phyloP scores from a whole-genome alignment of 179 eudicot species.

The Drosera spatulata region DNA sequence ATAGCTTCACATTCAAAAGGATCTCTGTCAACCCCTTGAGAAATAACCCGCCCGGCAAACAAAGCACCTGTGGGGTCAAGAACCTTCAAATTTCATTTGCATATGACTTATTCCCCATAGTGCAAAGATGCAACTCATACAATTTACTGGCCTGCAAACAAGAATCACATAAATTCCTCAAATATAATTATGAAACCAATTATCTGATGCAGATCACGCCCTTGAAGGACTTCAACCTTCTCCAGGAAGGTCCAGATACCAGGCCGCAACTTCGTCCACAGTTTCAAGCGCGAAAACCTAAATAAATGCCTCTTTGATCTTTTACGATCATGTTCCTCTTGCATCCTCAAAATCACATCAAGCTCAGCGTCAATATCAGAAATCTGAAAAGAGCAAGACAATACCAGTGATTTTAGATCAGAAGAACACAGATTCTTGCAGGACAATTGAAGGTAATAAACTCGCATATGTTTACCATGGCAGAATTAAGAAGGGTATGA shows the following conservation, averaged over 20 bases:
- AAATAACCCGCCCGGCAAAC: conserved; percentile 93
- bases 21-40: conserved; percentile 96
- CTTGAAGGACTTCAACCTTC: conserved; percentile 36
- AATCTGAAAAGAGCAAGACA: conserved; percentile 38
- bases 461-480: conserved; percentile 46
- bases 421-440: too few species aligned
- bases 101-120: conserved; percentile 95
- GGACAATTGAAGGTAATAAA: too few species aligned
- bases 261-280: conserved; percentile 99
- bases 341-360: conserved; percentile 87
- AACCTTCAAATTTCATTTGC: conserved; percentile 98
- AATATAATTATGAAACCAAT: neutral
- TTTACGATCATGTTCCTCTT: conserved; percentile 93
- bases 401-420: neutral
- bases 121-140: conserved; percentile 84
- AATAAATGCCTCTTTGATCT: conserved; percentile 78
- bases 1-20: conserved; percentile 64
- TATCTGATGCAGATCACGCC: neutral
- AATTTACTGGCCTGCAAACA: conserved; percentile 76
- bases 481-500: conserved; percentile 97
- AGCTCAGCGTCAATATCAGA: conserved; percentile 75
- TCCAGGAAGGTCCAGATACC: conserved; percentile 98
- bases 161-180: neutral
- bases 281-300: conserved; percentile 91
- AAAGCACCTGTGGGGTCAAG: conserved; percentile 89